Evolutionary conservation across 495 filamentous ascomycete genomes (phyloP), one percentile per base, ranked within the genome.

Genomic region (Amniculicola lignicola): DNA sequence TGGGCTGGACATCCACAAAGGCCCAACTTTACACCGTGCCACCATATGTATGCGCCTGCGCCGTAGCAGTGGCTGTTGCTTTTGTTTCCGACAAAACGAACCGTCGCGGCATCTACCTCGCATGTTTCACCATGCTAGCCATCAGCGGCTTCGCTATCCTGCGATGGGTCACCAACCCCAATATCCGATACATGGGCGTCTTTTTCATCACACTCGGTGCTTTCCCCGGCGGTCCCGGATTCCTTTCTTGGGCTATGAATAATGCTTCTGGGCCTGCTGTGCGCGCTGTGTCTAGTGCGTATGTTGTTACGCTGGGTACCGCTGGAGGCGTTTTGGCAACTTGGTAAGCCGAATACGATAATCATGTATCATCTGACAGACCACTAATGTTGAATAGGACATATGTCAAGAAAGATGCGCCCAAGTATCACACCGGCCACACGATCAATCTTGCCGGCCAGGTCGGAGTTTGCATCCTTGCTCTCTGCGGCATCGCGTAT

Each of bases 21-120:
- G 90, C 90, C 1, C 90, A 95, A 59, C 74, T 95, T 23, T 83
- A 82, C 61, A 84, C 82, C 37, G 88, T 96, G n/a, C 87, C 90
- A 6, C 88, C 89, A 0, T 95, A 88, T 84, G 89, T 83, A n/a
- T 81, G 71, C 6, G 82, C 89, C 0, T 94, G 87, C 50, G 78
- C 56, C 5, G 87, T 94, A 47, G 84, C 87, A 11, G 83, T 95
- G 75, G 29, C 85, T n/a, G 72, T 89, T 23, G 89, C 89, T 0
- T 75, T 67, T 43, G 63, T 79, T 31, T 89, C 85, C 1, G 90
- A 95, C 67, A 79, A 74, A 67, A 52, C 80, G 18, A 75, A 74
- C 27, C 88, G 90, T 58, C 85, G 90, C n/a, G 89, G 89, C 67
- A 63, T 79, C 27, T 95, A 63, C 37, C 51, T 93, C 64, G 79